Evolutionary conservation across 2,329 filamentous ascomycete species (phyloP), one percentile per base, ranked within the genome.

Genomic region (Thielaviopsis euricoi): DNA sequence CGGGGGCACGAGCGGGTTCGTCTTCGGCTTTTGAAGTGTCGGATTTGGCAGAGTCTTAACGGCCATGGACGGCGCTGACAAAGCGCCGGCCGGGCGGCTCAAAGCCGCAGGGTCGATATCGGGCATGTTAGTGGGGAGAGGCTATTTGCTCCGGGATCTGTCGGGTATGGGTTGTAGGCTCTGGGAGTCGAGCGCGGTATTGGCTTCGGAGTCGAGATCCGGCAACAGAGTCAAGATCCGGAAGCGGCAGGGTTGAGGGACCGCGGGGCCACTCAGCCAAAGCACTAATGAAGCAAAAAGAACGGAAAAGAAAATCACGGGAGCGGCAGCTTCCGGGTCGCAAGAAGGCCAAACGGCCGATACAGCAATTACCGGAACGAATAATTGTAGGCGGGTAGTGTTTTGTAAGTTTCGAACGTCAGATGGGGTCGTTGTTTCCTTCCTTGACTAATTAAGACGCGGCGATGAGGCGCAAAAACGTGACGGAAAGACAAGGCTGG

Each of bases 51-150:
- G 71, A 60, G 82, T 80, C 5, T 81, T 83, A 22, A 48, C 33
- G 17, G 26, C 17, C 46, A 53, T 49, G 25, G 56, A 37, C 10
- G 58, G 48, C 22, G 53, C 29, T 52, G 79, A 74, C 58, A 82
- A 73, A 68, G 71, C 76, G 67, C 77, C 68, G 53, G 79, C 71
- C 61, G 80, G 78, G 66, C 81, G 79, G 74, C 80, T 83, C 65
- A 85, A 70, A 63, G 82, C 81, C 73, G 82, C 80, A 66, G 82
- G 82, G 73, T 85, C 82, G 71, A 85, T 85, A 71, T 85, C 82
- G 65, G 81, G 81, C 81, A 85, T 85, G 63, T 65, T 67, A 65
- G 61, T 62, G 52, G 57, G 56, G 51, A 40, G 52, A 56, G 46
- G 37, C 22, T 49, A 51, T 55, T 57, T 17, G 49, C 50, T 58